Conservation (phyloP, 2,329 filamentous ascomycete genomes). For the Ceratocystis smalleyi region DNA sequence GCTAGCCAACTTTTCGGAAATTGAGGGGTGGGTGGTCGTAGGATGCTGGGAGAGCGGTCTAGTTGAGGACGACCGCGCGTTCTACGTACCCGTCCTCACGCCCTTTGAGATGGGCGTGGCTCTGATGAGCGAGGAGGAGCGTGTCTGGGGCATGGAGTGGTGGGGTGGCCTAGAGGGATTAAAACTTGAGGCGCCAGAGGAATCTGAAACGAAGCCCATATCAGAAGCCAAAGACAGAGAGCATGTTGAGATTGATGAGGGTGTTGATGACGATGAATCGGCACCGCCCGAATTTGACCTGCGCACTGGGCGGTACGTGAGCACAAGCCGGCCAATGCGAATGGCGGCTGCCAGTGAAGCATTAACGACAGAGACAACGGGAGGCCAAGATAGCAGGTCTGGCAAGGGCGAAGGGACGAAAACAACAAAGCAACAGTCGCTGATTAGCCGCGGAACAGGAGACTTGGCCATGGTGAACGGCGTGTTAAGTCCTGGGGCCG, state of each 20-base stretch:
- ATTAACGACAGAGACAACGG: constrained; percentile 19
- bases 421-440: constrained; percentile 21
- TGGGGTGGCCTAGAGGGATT: constrained; percentile 68
- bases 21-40: constrained; percentile 93
- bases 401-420: neutral
- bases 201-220: constrained; percentile 18
- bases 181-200: constrained; percentile 15
- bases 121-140: constrained; percentile 55
- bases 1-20: constrained; percentile 86
- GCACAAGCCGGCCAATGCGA: constrained; percentile 60
- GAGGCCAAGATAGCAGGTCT: constrained; percentile 17
- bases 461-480: constrained; percentile 72
- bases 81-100: constrained; percentile 83
- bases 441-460: constrained; percentile 46
- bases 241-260: constrained; percentile 26
- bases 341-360: constrained; percentile 3
- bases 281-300: constrained; percentile 85
- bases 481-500: constrained; percentile 77
- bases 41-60: constrained; percentile 96
- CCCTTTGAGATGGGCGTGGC: constrained; percentile 80
- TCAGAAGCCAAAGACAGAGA: constrained; percentile 19
- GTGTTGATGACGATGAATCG: constrained; percentile 50
- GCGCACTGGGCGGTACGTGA: constrained; percentile 69
- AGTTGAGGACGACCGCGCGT: constrained; percentile 66
- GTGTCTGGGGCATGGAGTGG: constrained; percentile 81